phyloP scores from a whole-genome alignment of 164 flowering plant species.

The Sextonia rubra region DNA sequence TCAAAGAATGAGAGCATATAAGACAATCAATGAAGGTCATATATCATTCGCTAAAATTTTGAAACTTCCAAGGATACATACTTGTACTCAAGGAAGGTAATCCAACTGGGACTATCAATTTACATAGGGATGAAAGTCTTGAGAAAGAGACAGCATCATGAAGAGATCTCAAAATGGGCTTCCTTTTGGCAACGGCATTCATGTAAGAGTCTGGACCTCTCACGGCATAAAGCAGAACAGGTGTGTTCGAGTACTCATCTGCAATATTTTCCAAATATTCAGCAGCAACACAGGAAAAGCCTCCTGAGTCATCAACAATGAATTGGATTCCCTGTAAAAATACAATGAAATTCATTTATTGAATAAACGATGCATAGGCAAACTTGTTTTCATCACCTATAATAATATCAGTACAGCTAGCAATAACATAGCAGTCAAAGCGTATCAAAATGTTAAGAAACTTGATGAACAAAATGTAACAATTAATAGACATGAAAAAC shows the following conservation, averaged over 20 bases:
- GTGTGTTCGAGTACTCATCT: slow-evolving; percentile 82
- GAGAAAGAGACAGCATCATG: slow-evolving; percentile 89
- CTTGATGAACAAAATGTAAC: too few relatives aligned
- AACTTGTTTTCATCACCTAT: slow-evolving; percentile 5
- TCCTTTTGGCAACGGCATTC: slow-evolving; percentile 32
- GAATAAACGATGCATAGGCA: slow-evolving; percentile 1
- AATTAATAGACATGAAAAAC: too few relatives aligned
- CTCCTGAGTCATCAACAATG: slow-evolving; percentile 85
- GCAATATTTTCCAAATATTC: slow-evolving; percentile 78
- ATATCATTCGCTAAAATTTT: background rate
- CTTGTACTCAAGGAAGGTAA: slow-evolving; percentile 63
- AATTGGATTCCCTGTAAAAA: slow-evolving; percentile 81
- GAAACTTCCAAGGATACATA: slow-evolving; percentile 27
- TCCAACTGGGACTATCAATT: slow-evolving; percentile 79
- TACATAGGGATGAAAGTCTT: slow-evolving; percentile 62
- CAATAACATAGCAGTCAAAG: too few relatives aligned
- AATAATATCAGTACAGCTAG: background rate
- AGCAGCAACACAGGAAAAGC: slow-evolving; percentile 81
- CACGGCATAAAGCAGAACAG: slow-evolving; percentile 70
- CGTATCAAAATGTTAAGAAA: too few relatives aligned
- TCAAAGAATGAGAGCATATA: background rate
- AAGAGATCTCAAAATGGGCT: slow-evolving; percentile 38
- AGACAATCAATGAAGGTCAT: background rate
- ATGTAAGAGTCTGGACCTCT: slow-evolving; percentile 38
- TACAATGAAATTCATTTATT: background rate